Conservation (phyloP, 2,329 filamentous ascomycete genomes). For the Aspergillus brunneoviolaceus region DNA sequence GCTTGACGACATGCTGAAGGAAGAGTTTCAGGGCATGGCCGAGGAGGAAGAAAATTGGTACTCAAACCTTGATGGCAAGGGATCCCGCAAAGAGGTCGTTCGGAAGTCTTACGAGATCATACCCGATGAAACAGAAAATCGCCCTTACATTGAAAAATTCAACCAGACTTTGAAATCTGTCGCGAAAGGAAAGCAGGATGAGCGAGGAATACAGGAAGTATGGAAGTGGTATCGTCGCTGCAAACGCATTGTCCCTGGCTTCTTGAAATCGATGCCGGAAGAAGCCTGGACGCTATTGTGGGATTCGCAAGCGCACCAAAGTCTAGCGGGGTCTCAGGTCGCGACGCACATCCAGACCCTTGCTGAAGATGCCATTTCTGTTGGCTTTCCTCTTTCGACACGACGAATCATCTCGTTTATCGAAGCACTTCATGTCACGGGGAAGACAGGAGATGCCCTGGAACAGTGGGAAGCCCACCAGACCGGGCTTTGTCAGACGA, state of each 20-base stretch:
- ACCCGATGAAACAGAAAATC: slow-evolving; percentile 31
- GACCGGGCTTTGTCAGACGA: slow-evolving; percentile 50
- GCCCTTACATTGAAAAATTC: slow-evolving; percentile 43
- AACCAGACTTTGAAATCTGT: slow-evolving; percentile 39
- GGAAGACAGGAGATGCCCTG: slow-evolving; percentile 60
- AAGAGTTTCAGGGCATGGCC: slow-evolving; percentile 39
- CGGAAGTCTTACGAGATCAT: slow-evolving; percentile 34
- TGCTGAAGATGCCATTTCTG: slow-evolving; percentile 64
- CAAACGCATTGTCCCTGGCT: slow-evolving; percentile 46
- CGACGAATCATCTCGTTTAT: slow-evolving; percentile 66
- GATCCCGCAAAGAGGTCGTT: slow-evolving; percentile 15
- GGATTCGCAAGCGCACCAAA: slow-evolving; percentile 53
- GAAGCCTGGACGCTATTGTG: slow-evolving; percentile 67
- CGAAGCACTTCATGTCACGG: slow-evolving; percentile 65
- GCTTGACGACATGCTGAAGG: slow-evolving; percentile 41
- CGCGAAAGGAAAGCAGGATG: slow-evolving; percentile 28
- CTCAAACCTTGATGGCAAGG: slow-evolving; percentile 22
- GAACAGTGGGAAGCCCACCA: slow-evolving; percentile 63
- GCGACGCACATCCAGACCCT: slow-evolving; percentile 63
- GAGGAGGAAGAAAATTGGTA: slow-evolving; percentile 41
- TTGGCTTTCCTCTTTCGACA: slow-evolving; percentile 55
- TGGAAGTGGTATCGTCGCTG: slow-evolving; percentile 55
- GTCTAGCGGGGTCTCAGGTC: slow-evolving; percentile 49
- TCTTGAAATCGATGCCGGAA: slow-evolving; percentile 58
- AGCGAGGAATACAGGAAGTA: slow-evolving; percentile 36